These are phyloP conservation scores for Chlorophyllum brunneum DNA, from an alignment of 768 basidiomycete genomes.

Conservation along the genomic window DNA sequence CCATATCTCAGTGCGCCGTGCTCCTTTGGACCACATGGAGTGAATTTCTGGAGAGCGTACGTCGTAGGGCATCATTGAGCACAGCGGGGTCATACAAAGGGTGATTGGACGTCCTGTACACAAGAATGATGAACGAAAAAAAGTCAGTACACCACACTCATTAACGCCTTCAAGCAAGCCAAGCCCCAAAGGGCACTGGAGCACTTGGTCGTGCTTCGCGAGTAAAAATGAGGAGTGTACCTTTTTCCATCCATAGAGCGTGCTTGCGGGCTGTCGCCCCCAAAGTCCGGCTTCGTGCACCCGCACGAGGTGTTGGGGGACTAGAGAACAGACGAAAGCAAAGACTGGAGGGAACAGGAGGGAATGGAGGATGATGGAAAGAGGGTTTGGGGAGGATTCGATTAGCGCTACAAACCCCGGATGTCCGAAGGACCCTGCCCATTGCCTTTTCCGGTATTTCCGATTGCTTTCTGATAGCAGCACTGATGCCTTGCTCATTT, in stretches of 20 bases:
- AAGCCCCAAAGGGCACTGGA: not conserved
- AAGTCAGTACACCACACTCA: not conserved
- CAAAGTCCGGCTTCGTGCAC: slow-evolving; percentile 68
- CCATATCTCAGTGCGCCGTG: slow-evolving; percentile 13
- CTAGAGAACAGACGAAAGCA: not conserved
- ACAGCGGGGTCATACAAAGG: slow-evolving; percentile 59
- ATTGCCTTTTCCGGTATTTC: slow-evolving; percentile 16
- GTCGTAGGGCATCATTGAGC: slow-evolving; percentile 63
- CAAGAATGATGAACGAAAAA: not conserved
- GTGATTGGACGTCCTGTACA: slow-evolving; percentile 44
- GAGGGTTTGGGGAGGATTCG: slow-evolving; percentile 7
- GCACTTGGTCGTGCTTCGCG: not conserved
- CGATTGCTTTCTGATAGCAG: no score
- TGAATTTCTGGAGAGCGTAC: slow-evolving; percentile 33
- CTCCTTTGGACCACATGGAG: not conserved
- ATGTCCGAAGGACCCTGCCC: slow-evolving; percentile 4
- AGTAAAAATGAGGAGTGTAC: slow-evolving; percentile 23
- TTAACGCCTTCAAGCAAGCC: not conserved
- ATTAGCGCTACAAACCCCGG: slow-evolving; percentile 1
- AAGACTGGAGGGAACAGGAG: not conserved
- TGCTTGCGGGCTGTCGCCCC: slow-evolving; percentile 53
- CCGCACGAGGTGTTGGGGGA: slow-evolving; percentile 42
- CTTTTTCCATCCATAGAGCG: slow-evolving; percentile 80
- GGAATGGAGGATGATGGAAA: slow-evolving; percentile 14
- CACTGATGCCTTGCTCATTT: not conserved